Evolutionary conservation across 2,329 filamentous ascomycete genomes (phyloP), one percentile per base, ranked within the genome.

Genomic region (Arthroderma uncinatum): DNA sequence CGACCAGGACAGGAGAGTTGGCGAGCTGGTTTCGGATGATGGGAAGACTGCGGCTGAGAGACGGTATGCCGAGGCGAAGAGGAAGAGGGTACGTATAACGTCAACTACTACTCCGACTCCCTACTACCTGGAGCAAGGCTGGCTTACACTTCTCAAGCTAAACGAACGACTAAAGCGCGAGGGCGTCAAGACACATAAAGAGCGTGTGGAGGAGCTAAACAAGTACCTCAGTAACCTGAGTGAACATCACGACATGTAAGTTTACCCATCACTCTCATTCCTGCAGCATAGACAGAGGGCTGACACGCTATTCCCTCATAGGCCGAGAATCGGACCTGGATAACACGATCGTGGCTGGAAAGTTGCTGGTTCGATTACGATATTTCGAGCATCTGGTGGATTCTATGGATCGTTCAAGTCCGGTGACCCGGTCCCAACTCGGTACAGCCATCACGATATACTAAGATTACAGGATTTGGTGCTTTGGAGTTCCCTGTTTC

Each of bases 231-330:
- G 89, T 62, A 87, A 85, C 63, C 74, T 98, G 67, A 95, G 89
- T 73, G 93, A 98, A 74, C 93, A 98, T 74, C 92, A 98, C 72
- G 93, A 98, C 70, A 98, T 98, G 91, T 79, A 73, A 64, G 76
- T 71, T 30, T n/a, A n/a, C 4, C 7, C 10, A 39, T 33, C 8
- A 33, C 4, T 12, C 25, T 37, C 47, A 10, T 52, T 28, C 50
- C 48, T 54, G 57, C 19, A 12, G 34, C 10, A n/a, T 14, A 36
- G 56, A 23, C 62, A 67, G n/a, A n/a, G n/a, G 50, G 65, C 61
- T 40, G 30, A 53, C 57, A 14, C 33, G 44, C 54, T 30, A 40
- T 23, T 37, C 25, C 19, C 52, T 33, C 34, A 54, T 55, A 72
- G 71, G 70, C 70, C 69, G 48, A 72, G 71, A 62, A 72, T 73